A percentile compares a stretch with the other conserved stretches of the same genome.
Evolutionary conservation across 2,329 filamentous ascomycete species (phyloP).

Genomic region (Hypoxylon sp.): DNA sequence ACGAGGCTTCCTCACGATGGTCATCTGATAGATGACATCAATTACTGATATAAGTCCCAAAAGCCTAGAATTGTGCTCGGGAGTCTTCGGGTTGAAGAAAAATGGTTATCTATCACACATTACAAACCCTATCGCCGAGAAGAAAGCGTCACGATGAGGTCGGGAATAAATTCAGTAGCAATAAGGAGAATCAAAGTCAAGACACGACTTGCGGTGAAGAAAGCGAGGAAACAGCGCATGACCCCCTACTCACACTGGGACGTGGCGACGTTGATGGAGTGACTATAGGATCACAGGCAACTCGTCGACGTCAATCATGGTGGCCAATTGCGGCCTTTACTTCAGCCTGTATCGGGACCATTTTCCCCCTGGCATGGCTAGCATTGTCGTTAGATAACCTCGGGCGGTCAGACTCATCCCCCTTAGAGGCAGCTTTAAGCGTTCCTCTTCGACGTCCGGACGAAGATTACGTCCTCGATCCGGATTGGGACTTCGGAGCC

Average conservation of each 20-base stretch:
- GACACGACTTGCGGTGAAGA: conserved; percentile 5
- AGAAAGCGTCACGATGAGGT: conserved; percentile 17
- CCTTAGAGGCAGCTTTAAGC: conserved; percentile 25
- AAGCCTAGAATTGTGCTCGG: conserved; percentile 2
- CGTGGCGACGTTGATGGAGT: conserved; percentile 26
- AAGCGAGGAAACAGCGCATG: conserved; percentile 28
- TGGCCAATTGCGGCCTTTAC: conserved; percentile 36
- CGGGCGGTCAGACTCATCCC: conserved; percentile 15
- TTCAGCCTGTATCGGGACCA: conserved; percentile 34
- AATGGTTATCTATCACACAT: conserved; percentile 28
- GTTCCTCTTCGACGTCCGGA: conserved; percentile 39
- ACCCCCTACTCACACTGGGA: conserved; percentile 26
- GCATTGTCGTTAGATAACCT: conserved; percentile 29
- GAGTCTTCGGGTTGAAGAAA: conserved; percentile 23
- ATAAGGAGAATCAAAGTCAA: conserved; percentile 8
- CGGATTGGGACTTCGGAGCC: conserved; percentile 69
- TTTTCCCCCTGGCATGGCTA: conserved; percentile 31
- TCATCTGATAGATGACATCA: not conserved
- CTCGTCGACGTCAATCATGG: conserved; percentile 18
- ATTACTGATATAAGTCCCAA: conserved; percentile 10
- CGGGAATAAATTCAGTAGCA: conserved; percentile 5
- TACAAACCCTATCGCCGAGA: conserved; percentile 36
- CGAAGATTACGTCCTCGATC: conserved; percentile 70
- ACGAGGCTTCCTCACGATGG: conserved; percentile 12
- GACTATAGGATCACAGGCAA: conserved; percentile 8